Percentiles rank a stretch among this genome's conserved stretches.
Evolutionary conservation across 305 asterid species (phyloP).

Genomic region (Solanum aculeatissimum): DNA sequence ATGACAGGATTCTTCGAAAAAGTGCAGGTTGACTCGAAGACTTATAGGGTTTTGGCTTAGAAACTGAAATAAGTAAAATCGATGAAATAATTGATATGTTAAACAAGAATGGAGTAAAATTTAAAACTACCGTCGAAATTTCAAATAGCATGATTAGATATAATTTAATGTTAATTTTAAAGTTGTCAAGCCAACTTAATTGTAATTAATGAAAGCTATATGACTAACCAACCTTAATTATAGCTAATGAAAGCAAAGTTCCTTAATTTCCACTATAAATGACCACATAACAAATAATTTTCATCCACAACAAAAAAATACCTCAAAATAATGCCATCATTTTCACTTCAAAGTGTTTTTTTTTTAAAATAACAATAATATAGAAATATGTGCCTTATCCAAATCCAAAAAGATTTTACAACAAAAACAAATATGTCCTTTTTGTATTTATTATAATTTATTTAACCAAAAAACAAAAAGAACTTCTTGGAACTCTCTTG

Average conservation of each 20-base stretch:
- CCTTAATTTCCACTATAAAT: background rate
- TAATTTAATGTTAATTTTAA: background rate
- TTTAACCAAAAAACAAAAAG: too few species aligned
- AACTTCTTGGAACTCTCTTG: background rate
- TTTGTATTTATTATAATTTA: background rate
- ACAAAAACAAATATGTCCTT: background rate
- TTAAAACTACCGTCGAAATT: background rate
- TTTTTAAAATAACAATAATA: background rate
- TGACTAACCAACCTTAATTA: background rate
- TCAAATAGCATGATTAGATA: background rate
- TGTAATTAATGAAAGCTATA: background rate
- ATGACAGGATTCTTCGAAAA: too few species aligned
- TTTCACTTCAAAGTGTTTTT: background rate
- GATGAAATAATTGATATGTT: too few species aligned
- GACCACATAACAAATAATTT: background rate
- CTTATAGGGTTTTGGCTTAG: too few species aligned
- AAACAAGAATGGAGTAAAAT: background rate
- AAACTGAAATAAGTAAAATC: too few species aligned
- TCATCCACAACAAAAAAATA: background rate
- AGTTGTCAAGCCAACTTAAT: background rate
- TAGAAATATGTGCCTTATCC: background rate
- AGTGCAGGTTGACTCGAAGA: too few species aligned
- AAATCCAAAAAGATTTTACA: background rate
- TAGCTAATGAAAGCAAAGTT: background rate
- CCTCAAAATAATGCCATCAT: background rate